phyloP scores from a whole-genome alignment of 2,329 filamentous ascomycete species.

The Colletotrichum gloeosporioides region DNA sequence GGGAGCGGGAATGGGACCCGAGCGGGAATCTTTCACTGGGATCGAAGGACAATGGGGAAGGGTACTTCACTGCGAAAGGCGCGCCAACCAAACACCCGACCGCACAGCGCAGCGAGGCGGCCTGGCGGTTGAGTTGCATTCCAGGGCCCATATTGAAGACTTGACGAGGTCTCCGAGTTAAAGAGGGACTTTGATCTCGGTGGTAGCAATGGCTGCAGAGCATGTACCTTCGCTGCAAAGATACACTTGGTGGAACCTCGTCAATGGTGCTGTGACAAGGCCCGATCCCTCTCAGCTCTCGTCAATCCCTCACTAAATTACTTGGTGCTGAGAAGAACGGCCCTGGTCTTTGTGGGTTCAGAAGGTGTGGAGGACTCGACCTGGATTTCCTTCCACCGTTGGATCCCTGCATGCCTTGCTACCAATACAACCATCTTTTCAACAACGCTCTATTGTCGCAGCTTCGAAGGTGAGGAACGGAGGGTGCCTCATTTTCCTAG shows the following conservation, averaged over 20 bases:
- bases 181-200: background rate
- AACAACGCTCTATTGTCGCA: background rate
- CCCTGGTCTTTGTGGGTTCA: background rate
- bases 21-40: conserved; percentile 17
- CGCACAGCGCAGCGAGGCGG: background rate
- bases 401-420: background rate
- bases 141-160: background rate
- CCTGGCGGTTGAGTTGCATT: conserved; percentile 4
- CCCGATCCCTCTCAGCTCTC: conserved; percentile 16
- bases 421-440: background rate
- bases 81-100: conserved; percentile 1
- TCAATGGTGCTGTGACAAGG: conserved; percentile 5
- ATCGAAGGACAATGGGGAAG: conserved; percentile 8
- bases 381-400: background rate
- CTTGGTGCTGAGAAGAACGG: background rate
- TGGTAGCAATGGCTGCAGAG: fast-evolving
- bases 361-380: background rate
- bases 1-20: conserved; percentile 17
- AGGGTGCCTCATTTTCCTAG: background rate
- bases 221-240: background rate
- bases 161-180: background rate
- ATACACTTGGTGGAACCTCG: background rate
- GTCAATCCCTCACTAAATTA: background rate
- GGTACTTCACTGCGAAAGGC: background rate
- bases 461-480: background rate